A percentile compares a stretch with the other conserved stretches of the same genome.
These are phyloP conservation scores for Xylaria nigripes DNA, from an alignment of 495 filamentous ascomycete genomes.

Conservation along the genomic window DNA sequence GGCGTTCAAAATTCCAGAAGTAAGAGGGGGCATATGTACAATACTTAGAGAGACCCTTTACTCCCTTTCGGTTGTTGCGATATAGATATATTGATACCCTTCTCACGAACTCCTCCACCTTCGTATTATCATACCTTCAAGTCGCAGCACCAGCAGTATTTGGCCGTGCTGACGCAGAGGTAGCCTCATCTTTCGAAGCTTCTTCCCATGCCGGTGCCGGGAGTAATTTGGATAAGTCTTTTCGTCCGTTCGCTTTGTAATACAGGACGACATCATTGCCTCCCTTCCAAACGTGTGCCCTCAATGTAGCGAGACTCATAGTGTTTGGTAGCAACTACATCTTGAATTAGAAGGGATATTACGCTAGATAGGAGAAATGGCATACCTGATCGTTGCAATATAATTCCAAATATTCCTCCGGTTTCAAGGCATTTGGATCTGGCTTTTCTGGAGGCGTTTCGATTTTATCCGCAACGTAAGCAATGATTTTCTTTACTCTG, in stretches of 20 bases:
- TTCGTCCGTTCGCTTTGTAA: slow-evolving; percentile 84
- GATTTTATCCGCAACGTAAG: slow-evolving; percentile 85
- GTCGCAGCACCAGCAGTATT: slow-evolving; percentile 10
- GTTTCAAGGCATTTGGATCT: slow-evolving; percentile 55
- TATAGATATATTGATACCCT: slow-evolving; percentile 14
- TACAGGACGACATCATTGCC: slow-evolving; percentile 81
- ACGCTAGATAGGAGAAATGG: slow-evolving; percentile 6
- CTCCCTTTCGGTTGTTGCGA: neutral
- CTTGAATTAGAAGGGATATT: slow-evolving; percentile 13
- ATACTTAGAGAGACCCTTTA: slow-evolving; percentile 2
- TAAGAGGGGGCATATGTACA: slow-evolving; percentile 8
- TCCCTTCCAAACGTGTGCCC: slow-evolving; percentile 85
- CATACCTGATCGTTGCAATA: slow-evolving; percentile 87
- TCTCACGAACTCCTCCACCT: neutral
- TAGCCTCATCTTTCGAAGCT: slow-evolving; percentile 18
- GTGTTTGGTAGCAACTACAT: slow-evolving; percentile 45
- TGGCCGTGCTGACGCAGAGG: slow-evolving; percentile 11
- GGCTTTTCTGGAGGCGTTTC: slow-evolving; percentile 49
- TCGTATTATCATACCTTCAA: slow-evolving; percentile 6
- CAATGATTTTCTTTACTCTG: slow-evolving; percentile 86
- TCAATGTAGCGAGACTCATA: slow-evolving; percentile 87
- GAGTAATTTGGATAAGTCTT: slow-evolving; percentile 39
- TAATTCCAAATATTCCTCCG: slow-evolving; percentile 88
- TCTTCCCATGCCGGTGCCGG: slow-evolving; percentile 13
- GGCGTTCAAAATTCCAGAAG: slow-evolving; percentile 1